phyloP scores from a whole-genome alignment of 2,329 filamentous ascomycete species.

The Alternaria consortialis region DNA sequence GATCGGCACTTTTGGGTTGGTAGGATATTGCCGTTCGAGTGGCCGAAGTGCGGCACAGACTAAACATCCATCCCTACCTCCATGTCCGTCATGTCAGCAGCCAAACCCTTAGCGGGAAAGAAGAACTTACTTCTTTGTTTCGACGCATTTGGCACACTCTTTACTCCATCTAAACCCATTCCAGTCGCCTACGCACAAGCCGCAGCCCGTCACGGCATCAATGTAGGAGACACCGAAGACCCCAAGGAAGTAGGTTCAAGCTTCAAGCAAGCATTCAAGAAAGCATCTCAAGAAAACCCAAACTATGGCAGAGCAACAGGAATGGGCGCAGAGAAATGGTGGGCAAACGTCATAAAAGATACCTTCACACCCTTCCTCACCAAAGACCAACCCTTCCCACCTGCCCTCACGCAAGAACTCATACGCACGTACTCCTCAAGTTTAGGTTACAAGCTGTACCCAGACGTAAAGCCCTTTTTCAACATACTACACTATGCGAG shows the following conservation, averaged over 20 bases:
- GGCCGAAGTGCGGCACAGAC: not conserved
- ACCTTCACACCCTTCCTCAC: constrained; percentile 52
- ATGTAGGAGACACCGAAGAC: constrained; percentile 50
- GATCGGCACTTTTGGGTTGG: not conserved
- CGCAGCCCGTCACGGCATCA: constrained; percentile 61
- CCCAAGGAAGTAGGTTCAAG: constrained; percentile 37
- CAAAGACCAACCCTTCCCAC: constrained; percentile 51
- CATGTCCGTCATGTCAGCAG: constrained; percentile 19
- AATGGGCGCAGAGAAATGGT: constrained; percentile 65
- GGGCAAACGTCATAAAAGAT: constrained; percentile 66
- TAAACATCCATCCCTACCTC: not conserved
- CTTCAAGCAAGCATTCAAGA: constrained; percentile 58
- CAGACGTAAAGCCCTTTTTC: constrained; percentile 59
- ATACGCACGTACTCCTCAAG: constrained; percentile 63
- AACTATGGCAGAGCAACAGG: constrained; percentile 67
- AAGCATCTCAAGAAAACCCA: constrained; percentile 59
- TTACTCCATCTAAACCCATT: constrained; percentile 62
- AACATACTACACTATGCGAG: constrained; percentile 45
- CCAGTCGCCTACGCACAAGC: constrained; percentile 63
- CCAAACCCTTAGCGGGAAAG: constrained; percentile 21
- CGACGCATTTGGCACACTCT: constrained; percentile 73
- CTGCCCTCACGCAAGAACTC: constrained; percentile 59
- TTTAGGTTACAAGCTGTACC: constrained; percentile 62
- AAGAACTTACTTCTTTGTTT: constrained; percentile 67
- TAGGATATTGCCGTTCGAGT: not conserved